phyloP scores from a whole-genome alignment of 441 rosid species.

The Adansonia madagascariensis region DNA sequence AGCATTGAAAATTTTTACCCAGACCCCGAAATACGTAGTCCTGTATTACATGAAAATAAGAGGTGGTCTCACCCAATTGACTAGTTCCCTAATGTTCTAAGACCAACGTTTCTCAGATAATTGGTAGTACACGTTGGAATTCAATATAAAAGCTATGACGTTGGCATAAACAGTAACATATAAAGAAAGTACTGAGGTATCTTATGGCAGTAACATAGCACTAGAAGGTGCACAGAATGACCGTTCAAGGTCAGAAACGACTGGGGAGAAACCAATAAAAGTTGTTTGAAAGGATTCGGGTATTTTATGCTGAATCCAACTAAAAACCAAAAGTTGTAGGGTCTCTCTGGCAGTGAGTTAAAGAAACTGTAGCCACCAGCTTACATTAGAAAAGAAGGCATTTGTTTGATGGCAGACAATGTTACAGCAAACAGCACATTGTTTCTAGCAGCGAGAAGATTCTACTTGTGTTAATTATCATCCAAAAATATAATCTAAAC shows the following conservation, averaged over 20 bases:
- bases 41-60: not conserved
- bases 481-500: not conserved
- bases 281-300: not conserved
- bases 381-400: constrained; percentile 15
- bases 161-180: not conserved
- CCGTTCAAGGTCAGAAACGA: not conserved
- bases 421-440: not conserved
- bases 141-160: not conserved
- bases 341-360: constrained; percentile 14
- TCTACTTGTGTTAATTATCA: not conserved
- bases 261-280: not conserved
- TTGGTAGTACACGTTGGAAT: not conserved
- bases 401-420: constrained; percentile 2
- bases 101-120: not conserved
- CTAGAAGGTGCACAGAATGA: not conserved
- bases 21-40: not conserved
- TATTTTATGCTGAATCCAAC: constrained; percentile 12
- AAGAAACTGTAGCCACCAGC: constrained; percentile 4
- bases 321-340: constrained; percentile 25
- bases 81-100: constrained; percentile 12
- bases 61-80: not conserved
- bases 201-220: not conserved
- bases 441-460: not conserved
- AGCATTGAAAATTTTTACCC: not conserved
- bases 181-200: not conserved